phyloP scores from a whole-genome alignment of 1,284 basidiomycete genomes.

The Papiliotrema flavescens region DNA sequence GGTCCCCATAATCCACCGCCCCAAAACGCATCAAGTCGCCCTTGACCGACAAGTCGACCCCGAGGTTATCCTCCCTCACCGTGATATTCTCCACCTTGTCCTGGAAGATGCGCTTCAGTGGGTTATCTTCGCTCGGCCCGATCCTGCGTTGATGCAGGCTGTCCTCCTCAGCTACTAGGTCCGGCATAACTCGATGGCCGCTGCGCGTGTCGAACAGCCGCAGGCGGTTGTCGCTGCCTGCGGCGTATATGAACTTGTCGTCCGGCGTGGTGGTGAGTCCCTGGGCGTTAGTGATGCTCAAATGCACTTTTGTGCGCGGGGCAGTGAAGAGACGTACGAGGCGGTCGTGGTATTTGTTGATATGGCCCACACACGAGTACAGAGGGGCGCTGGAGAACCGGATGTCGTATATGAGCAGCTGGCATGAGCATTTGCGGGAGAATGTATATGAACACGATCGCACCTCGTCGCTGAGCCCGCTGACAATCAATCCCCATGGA shows the following conservation, averaged over 20 bases:
- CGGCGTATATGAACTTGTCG: conserved; percentile 31
- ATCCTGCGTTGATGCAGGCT: neutral
- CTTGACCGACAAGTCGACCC: conserved; percentile 20
- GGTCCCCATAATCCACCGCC: too few species aligned
- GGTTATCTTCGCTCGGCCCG: conserved; percentile 7
- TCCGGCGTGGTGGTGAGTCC: conserved; percentile 30
- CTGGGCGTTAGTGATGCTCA: conserved; percentile 7
- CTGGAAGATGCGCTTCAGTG: conserved; percentile 15
- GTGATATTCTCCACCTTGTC: conserved; percentile 13
- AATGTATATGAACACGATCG: conserved; percentile 1
- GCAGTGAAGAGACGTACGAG: conserved; percentile 19
- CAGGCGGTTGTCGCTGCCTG: conserved; percentile 33
- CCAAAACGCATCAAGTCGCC: conserved; percentile 21
- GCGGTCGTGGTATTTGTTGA: conserved; percentile 28
- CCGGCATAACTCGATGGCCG: conserved; percentile 13
- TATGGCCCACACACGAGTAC: conserved; percentile 26
- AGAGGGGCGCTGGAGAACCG: conserved; percentile 28
- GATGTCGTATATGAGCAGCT: conserved; percentile 40
- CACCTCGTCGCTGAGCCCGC: conserved; percentile 35
- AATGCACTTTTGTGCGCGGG: neutral
- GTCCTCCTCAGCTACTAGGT: neutral
- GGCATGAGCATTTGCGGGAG: neutral
- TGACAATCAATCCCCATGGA: conserved; percentile 38
- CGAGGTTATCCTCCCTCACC: conserved; percentile 20
- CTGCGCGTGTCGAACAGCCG: conserved; percentile 32